Evolutionary conservation across 257 asterid species (phyloP).

Genomic region (Solanum arcanum): DNA sequence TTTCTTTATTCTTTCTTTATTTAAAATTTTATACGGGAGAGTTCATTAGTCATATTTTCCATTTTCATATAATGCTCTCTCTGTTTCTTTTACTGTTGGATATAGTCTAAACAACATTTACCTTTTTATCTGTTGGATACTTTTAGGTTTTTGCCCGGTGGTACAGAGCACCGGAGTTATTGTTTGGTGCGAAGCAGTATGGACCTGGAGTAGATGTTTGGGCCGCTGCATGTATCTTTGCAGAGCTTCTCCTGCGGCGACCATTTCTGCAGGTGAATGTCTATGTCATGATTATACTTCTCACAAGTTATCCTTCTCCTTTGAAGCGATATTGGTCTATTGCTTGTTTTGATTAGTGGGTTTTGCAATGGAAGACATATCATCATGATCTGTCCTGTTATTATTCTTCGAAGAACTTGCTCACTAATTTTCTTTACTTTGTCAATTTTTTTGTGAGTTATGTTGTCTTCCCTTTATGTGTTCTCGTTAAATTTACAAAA

Average conservation of each 20-base stretch:
- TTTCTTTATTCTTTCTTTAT: not conserved
- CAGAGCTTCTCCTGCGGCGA: conserved; percentile 84
- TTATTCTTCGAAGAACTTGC: not conserved
- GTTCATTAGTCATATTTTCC: not conserved
- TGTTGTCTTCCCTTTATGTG: not conserved
- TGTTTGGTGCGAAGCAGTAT: conserved; percentile 97
- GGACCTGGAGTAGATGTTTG: conserved; percentile 98
- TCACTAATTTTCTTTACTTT: not conserved
- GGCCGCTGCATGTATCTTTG: conserved; percentile 99
- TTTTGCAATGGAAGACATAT: not conserved
- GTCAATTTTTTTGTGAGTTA: not conserved
- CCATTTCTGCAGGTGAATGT: conserved; percentile 83
- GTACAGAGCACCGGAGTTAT: conserved; percentile 97
- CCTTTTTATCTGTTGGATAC: conserved; percentile 6
- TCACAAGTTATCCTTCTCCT: not conserved
- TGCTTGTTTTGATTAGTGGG: not conserved
- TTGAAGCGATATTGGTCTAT: not conserved
- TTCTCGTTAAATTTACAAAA: not conserved
- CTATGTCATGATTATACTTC: not conserved
- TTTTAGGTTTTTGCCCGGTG: conserved; percentile 93
- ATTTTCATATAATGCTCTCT: not conserved
- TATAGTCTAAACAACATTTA: not conserved
- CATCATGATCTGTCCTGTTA: not conserved
- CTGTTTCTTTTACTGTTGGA: not conserved
- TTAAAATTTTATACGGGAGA: not conserved